Conservation (phyloP, 495 filamentous ascomycete genomes). For the Aspergillus ellipticus region DNA sequence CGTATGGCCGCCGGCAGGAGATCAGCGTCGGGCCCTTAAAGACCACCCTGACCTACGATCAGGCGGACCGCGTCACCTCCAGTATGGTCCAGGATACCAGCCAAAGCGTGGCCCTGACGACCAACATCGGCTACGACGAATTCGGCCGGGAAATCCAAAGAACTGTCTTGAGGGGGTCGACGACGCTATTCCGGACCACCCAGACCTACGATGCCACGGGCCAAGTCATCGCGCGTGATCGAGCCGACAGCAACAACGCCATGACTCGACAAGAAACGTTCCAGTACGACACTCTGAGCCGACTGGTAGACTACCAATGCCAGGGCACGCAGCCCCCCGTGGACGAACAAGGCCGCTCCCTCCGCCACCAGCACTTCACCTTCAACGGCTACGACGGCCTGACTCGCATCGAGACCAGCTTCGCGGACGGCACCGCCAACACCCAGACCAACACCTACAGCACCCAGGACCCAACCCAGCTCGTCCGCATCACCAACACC, state of each 20-base stretch:
- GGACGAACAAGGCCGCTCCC: background rate
- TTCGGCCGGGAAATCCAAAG: slow-evolving; percentile 6
- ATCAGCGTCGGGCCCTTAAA: background rate
- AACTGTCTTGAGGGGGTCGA: background rate
- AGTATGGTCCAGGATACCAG: background rate
- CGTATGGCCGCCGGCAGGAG: background rate
- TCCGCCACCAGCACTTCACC: background rate
- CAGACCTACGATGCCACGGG: background rate
- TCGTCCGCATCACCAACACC: slow-evolving; percentile 7
- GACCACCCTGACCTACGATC: background rate
- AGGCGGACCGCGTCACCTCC: background rate
- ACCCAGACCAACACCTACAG: background rate
- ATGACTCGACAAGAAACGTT: background rate
- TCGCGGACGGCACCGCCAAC: slow-evolving; percentile 3
- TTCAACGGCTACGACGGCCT: slow-evolving; percentile 1
- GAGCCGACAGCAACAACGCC: background rate
- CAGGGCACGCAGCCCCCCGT: background rate
- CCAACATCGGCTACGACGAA: slow-evolving; percentile 2
- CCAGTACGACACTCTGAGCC: slow-evolving; percentile 2
- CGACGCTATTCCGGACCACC: background rate
- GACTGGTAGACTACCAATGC: slow-evolving; percentile 2
- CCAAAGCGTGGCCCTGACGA: background rate
- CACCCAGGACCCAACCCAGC: slow-evolving; percentile 3
- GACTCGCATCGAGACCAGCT: background rate
- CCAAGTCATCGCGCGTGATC: background rate